Percentiles rank a stretch among this genome's conserved stretches.
phyloP scores from a whole-genome alignment of 2,329 filamentous ascomycete genomes.

The Phoma herbarum region DNA sequence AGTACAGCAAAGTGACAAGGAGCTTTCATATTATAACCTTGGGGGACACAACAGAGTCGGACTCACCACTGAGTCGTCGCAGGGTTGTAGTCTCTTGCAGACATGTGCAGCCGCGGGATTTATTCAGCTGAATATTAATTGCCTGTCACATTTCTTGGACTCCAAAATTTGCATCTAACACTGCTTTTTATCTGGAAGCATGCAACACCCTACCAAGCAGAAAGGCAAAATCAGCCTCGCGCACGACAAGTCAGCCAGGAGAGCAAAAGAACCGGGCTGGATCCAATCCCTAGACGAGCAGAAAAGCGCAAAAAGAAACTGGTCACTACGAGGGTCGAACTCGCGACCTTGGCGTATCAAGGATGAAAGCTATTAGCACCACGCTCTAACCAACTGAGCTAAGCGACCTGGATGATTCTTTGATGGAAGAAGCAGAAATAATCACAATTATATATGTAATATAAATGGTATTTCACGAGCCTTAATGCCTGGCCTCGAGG shows the following conservation, averaged over 20 bases:
- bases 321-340: slow-evolving; percentile 34
- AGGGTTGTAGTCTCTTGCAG: background rate
- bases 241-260: background rate
- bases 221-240: background rate
- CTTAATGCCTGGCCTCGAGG: too few relatives aligned
- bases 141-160: background rate
- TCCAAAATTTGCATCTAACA: background rate
- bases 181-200: too few relatives aligned
- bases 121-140: background rate
- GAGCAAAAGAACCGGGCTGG: too few relatives aligned
- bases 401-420: slow-evolving; percentile 16
- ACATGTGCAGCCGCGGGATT: background rate
- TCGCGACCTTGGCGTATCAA: slow-evolving; percentile 32
- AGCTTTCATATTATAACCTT: background rate
- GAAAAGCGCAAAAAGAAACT: slow-evolving; percentile 16
- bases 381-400: slow-evolving; percentile 36
- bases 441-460: background rate
- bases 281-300: background rate
- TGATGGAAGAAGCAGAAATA: background rate
- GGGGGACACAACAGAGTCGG: background rate
- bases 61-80: background rate
- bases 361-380: slow-evolving; percentile 29
- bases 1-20: background rate
- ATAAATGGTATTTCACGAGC: too few relatives aligned
- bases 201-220: background rate